These are phyloP conservation scores for Penicillium egyptiacum DNA, from an alignment of 495 filamentous ascomycete genomes.

Conservation along the genomic window DNA sequence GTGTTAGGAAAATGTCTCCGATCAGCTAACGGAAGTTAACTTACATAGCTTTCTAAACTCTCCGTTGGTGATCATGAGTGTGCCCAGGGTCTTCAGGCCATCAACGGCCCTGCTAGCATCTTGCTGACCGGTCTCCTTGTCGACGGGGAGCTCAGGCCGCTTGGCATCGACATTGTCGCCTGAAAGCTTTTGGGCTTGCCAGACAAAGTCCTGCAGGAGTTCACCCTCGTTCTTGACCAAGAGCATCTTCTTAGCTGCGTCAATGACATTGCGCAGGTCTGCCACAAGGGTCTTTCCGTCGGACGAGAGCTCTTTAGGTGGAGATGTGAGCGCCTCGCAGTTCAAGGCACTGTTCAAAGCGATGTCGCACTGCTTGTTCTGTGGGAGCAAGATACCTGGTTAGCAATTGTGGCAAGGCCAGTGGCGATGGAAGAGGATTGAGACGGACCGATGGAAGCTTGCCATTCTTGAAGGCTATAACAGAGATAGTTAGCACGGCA, in stretches of 20 bases:
- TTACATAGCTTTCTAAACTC: constrained; percentile 92
- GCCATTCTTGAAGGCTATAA: constrained; percentile 76
- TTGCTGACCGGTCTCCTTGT: constrained; percentile 72
- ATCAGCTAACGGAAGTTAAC: constrained; percentile 31
- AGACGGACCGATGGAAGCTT: constrained; percentile 84
- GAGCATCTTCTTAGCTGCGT: constrained; percentile 83
- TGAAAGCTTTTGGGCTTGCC: constrained; percentile 74
- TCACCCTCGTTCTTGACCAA: constrained; percentile 95
- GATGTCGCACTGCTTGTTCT: constrained; percentile 94
- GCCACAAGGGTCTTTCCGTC: constrained; percentile 76
- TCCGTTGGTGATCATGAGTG: constrained; percentile 89
- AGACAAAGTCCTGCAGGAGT: constrained; percentile 94
- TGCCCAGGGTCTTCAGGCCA: constrained; percentile 86
- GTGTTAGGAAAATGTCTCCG: constrained; percentile 25
- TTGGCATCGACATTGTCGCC: constrained; percentile 58
- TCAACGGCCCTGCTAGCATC: constrained; percentile 79
- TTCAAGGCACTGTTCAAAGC: constrained; percentile 81
- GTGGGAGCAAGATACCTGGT: constrained; percentile 3
- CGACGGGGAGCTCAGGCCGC: constrained; percentile 63
- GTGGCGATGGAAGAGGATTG: neutral
- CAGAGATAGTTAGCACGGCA: constrained; percentile 21
- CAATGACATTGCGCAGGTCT: constrained; percentile 80
- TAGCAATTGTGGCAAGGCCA: constrained; percentile 4
- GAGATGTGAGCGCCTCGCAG: constrained; percentile 63
- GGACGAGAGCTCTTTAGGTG: constrained; percentile 74